phyloP scores from a whole-genome alignment of 2,329 filamentous ascomycete genomes.

The Clonostachys rosea region DNA sequence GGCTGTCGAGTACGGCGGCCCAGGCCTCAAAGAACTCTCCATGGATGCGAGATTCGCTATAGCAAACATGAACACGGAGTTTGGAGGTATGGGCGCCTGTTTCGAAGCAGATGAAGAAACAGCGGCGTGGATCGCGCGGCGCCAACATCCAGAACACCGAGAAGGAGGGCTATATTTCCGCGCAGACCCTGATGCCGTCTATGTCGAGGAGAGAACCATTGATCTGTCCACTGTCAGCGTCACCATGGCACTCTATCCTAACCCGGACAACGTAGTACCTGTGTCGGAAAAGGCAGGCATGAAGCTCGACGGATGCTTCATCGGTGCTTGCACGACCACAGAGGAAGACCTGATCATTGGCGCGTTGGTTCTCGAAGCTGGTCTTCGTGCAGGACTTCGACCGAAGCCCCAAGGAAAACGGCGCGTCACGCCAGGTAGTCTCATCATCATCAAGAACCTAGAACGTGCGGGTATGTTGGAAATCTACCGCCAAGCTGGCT shows the following conservation, averaged over 20 bases:
- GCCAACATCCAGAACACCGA: constrained; percentile 20
- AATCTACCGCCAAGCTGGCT: constrained; percentile 31
- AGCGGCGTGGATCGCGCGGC: constrained; percentile 19
- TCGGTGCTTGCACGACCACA: constrained; percentile 37
- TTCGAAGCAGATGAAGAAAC: constrained; percentile 31
- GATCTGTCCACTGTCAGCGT: constrained; percentile 27
- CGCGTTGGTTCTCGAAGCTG: constrained; percentile 29
- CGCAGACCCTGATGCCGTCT: constrained; percentile 27
- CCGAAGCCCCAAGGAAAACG: constrained; percentile 23
- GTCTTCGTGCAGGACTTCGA: constrained; percentile 20
- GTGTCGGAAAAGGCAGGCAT: constrained; percentile 21
- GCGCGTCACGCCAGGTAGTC: constrained; percentile 29
- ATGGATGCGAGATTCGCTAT: constrained; percentile 40
- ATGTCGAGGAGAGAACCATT: constrained; percentile 24
- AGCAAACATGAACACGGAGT: constrained; percentile 38
- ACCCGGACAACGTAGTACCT: constrained; percentile 33
- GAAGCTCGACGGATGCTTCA: constrained; percentile 33
- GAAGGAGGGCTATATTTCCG: constrained; percentile 23
- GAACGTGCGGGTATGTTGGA: constrained; percentile 20
- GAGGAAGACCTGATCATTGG: constrained; percentile 35
- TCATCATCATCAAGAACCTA: constrained; percentile 26
- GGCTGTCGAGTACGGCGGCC: constrained; percentile 37
- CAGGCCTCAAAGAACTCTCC: constrained; percentile 28
- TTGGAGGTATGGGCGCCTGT: constrained; percentile 31
- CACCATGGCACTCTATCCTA: constrained; percentile 30